Evolutionary conservation across 441 rosid species (phyloP).

Genomic region (Croton laevigatus): DNA sequence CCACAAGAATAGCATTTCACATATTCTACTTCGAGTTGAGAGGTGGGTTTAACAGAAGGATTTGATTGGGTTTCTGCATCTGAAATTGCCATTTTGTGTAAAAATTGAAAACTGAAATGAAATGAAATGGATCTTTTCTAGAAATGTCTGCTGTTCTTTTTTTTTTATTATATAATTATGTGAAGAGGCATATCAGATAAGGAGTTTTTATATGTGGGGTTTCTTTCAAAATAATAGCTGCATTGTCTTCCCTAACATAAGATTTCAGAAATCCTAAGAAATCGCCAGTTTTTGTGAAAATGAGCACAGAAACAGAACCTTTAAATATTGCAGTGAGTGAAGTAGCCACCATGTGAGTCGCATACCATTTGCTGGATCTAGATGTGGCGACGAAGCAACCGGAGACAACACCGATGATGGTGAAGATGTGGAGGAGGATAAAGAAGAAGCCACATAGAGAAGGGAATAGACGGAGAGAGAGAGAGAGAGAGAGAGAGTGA

Average conservation of each 20-base stretch:
- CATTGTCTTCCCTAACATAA: too few species aligned
- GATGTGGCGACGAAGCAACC: conserved; percentile 65
- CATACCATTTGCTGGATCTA: conserved; percentile 49
- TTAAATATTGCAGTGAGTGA: conserved; percentile 81
- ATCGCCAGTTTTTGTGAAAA: conserved; percentile 62
- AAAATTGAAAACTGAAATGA: conserved; percentile 23
- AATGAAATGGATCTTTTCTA: not conserved
- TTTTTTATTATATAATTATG: not conserved
- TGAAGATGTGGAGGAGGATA: conserved; percentile 67
- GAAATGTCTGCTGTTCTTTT: not conserved
- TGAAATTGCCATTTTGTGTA: conserved; percentile 19
- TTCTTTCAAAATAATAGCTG: too few species aligned
- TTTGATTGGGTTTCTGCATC: not conserved
- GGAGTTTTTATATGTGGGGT: not conserved
- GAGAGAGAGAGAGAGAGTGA: too few species aligned
- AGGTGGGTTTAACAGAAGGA: conserved; percentile 5
- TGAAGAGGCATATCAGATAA: not conserved
- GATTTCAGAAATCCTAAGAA: conserved; percentile 62
- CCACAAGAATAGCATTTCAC: conserved; percentile 3
- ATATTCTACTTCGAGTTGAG: conserved; percentile 8
- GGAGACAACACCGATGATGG: conserved; percentile 60
- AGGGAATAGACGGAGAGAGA: conserved; percentile 83
- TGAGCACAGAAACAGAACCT: conserved; percentile 70
- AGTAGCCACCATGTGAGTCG: conserved; percentile 76
- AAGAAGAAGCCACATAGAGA: conserved; percentile 67